Evolutionary conservation across 768 basidiomycete genomes (phyloP), one percentile per base, ranked within the genome.

Genomic region (Thelephora ganbajun): DNA sequence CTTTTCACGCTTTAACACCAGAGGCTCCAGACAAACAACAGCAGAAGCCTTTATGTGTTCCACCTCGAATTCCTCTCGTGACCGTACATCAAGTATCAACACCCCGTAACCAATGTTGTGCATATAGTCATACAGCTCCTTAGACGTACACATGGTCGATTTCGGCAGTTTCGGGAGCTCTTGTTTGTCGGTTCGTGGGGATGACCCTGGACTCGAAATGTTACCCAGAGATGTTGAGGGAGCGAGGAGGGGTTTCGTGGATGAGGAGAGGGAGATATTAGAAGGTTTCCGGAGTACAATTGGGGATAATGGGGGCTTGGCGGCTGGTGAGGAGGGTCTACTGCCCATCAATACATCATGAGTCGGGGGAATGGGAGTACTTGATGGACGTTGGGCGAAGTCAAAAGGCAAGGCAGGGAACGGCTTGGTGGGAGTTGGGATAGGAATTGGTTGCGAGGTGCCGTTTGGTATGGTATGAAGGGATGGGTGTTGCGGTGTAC

Each of bases 11-110:
- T 70, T 56, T 18, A 90, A 69, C 4, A 94, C 76, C 1, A 72
- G 72, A 5, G 92, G 90, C 62, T 97, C 92, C 18, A 96, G 70
- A 63, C 90, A 93, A 1, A 91, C 79, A 1, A 84, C 71, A 6
- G 81, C 74, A 51, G 77, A 69, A 2, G 68, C 72, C 47, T 70
- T 74, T 49, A 96, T 83, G 50, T 83, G 79, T 47, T 81, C 87
- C 14, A 57, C 64, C 51, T 89, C 78, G 56, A 85, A 93, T 43
- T 85, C 83, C 9, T 73, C 78, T 26, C 88, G 72, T 14, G 76
- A 70, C n/a, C 93, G 73, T 16, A 92, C 77, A 60, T 96, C 93
- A 16, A 97, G 71, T 12, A 96, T 55, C 1, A 97, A 69, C 2
- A 89, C 75, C 45, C 76, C 75, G 47, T 69, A 56, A n/a, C 65